A percentile compares a stretch with the other conserved stretches of the same genome.
These are phyloP conservation scores for Parastagonospora nodorum DNA, from an alignment of 2,329 filamentous ascomycete genomes.

Conservation along the genomic window DNA sequence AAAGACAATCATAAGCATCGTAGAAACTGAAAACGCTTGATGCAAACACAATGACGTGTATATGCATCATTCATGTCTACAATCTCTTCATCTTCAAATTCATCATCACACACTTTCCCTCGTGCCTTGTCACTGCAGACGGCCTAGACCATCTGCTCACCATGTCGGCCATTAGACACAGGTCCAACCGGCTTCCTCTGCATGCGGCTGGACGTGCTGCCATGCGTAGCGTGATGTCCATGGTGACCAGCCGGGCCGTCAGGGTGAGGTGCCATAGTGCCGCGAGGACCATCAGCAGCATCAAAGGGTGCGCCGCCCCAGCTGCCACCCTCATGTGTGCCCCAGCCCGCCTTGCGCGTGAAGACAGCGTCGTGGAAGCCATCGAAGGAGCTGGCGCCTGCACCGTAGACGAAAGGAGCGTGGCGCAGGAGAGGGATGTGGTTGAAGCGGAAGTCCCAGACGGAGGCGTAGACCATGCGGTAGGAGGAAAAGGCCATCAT, in stretches of 20 bases:
- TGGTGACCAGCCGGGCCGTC: constrained; percentile 34
- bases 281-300: constrained; percentile 45
- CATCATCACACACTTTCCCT: neutral
- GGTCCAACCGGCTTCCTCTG: constrained; percentile 38
- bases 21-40: neutral
- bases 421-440: constrained; percentile 68
- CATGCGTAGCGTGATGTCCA: constrained; percentile 23
- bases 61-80: neutral
- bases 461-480: constrained; percentile 68
- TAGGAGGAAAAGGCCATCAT: constrained; percentile 69
- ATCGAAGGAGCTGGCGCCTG: constrained; percentile 44
- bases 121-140: neutral
- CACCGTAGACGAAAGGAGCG: constrained; percentile 59
- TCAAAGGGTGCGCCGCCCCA: constrained; percentile 52
- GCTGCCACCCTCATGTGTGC: constrained; percentile 48
- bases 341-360: constrained; percentile 67
- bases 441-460: constrained; percentile 72
- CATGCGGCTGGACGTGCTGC: constrained; percentile 25
- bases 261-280: constrained; percentile 36
- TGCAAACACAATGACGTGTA: neutral
- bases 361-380: constrained; percentile 61
- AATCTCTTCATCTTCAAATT: neutral
- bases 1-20: neutral
- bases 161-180: constrained; percentile 16
- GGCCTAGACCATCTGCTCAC: constrained; percentile 28